Percentiles rank a stretch among this genome's conserved stretches.
These are phyloP conservation scores for Cucurbitaria berberidis DNA, from an alignment of 2,329 filamentous ascomycete genomes.

Conservation along the genomic window DNA sequence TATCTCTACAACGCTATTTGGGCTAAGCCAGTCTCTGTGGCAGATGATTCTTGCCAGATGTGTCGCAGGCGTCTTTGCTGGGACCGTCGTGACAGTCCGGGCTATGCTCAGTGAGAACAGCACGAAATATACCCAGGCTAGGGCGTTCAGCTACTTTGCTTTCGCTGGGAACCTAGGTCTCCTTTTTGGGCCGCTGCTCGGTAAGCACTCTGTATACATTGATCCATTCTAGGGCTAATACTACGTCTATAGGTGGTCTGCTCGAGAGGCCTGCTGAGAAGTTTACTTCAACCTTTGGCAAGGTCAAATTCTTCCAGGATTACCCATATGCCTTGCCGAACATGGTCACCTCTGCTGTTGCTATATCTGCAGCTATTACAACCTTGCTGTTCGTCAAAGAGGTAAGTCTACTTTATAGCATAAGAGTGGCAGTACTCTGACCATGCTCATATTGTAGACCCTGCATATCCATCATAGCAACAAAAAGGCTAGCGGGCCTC, in stretches of 20 bases:
- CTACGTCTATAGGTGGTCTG: conserved; percentile 60
- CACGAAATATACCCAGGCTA: conserved; percentile 72
- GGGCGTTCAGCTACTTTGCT: conserved; percentile 77
- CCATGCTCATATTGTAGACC: conserved; percentile 28
- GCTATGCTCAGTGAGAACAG: conserved; percentile 79
- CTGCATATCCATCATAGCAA: conserved; percentile 34
- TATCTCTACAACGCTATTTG: conserved; percentile 69
- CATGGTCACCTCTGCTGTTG: conserved; percentile 63
- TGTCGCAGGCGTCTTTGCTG: conserved; percentile 74
- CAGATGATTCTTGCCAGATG: conserved; percentile 79
- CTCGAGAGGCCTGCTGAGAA: conserved; percentile 71
- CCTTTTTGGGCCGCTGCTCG: conserved; percentile 71
- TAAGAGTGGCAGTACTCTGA: conserved; percentile 1
- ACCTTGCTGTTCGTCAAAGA: conserved; percentile 67
- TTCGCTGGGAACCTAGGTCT: conserved; percentile 77
- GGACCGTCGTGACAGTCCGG: conserved; percentile 74
- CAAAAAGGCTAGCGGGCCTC: conserved; percentile 27
- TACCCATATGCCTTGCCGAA: conserved; percentile 72
- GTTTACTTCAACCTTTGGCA: conserved; percentile 65
- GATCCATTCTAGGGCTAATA: neutral
- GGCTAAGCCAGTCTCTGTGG: conserved; percentile 68
- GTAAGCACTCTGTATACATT: conserved; percentile 23
- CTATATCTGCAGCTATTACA: conserved; percentile 59
- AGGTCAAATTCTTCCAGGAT: conserved; percentile 63
- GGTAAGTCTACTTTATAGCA: conserved; percentile 29